A percentile compares a stretch with the other conserved stretches of the same genome.
These are phyloP conservation scores for Neodidymelliopsis sp. DNA, from an alignment of 2,329 filamentous ascomycete genomes.

Conservation along the genomic window DNA sequence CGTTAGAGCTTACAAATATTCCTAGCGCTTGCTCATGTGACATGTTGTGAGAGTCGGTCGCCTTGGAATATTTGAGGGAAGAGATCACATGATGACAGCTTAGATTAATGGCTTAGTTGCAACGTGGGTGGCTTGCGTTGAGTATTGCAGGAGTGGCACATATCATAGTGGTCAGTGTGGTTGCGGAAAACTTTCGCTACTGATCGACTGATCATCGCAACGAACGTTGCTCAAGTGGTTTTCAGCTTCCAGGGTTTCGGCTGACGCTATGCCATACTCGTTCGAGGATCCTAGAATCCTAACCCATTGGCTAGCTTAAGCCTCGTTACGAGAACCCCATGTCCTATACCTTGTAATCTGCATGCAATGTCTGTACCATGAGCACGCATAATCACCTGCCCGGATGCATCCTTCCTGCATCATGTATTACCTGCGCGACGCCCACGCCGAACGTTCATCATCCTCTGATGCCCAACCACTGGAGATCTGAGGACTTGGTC, in stretches of 20 bases:
- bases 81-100: background rate
- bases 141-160: background rate
- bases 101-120: background rate
- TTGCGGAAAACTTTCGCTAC: slow-evolving; percentile 2
- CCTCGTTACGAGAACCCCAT: slow-evolving; percentile 2
- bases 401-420: slow-evolving; percentile 13
- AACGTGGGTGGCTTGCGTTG: background rate
- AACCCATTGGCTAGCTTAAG: slow-evolving; percentile 3
- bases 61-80: background rate
- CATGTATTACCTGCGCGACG: slow-evolving; percentile 6
- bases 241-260: slow-evolving; percentile 4
- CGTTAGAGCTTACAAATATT: background rate
- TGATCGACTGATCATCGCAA: background rate
- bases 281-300: slow-evolving; percentile 4
- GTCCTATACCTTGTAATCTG: slow-evolving; percentile 6
- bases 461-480: slow-evolving; percentile 9
- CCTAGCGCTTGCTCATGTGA: slow-evolving; percentile 5
- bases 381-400: slow-evolving; percentile 5
- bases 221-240: background rate
- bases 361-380: slow-evolving; percentile 1
- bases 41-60: background rate
- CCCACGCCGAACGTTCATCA: slow-evolving; percentile 3
- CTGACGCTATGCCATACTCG: background rate
- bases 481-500: background rate
- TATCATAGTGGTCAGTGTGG: background rate